phyloP scores from a whole-genome alignment of 768 basidiomycete genomes.

The Hypholoma fasciculare region DNA sequence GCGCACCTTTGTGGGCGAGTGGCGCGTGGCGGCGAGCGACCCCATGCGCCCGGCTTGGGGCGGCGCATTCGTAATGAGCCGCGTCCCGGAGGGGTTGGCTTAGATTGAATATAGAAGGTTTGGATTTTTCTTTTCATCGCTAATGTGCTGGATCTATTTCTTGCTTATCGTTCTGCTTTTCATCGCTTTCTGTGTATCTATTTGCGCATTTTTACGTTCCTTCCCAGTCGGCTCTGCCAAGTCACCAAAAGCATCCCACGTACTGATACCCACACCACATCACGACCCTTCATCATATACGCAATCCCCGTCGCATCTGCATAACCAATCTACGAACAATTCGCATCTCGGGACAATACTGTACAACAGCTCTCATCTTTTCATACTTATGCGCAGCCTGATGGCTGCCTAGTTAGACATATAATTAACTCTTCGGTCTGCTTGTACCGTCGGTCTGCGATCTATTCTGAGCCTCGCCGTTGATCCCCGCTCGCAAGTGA shows the following conservation, averaged over 20 bases:
- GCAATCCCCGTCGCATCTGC: too few relatives aligned
- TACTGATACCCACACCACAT: too few relatives aligned
- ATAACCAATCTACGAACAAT: too few relatives aligned
- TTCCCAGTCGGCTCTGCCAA: background rate
- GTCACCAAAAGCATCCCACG: background rate
- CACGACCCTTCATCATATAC: too few relatives aligned
- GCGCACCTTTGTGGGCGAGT: slow-evolving; percentile 69
- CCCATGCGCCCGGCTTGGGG: slow-evolving; percentile 55
- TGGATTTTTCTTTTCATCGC: slow-evolving; percentile 1
- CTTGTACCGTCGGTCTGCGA: too few relatives aligned
- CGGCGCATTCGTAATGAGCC: slow-evolving; percentile 63
- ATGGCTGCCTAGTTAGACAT: too few relatives aligned
- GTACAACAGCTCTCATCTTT: too few relatives aligned
- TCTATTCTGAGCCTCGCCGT: too few relatives aligned
- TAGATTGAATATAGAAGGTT: background rate
- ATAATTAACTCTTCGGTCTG: too few relatives aligned
- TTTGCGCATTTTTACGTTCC: background rate
- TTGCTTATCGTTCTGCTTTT: background rate
- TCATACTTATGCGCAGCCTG: too few relatives aligned
- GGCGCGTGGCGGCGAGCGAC: slow-evolving; percentile 54
- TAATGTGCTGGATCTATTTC: background rate
- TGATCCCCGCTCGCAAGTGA: too few relatives aligned
- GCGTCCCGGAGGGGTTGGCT: slow-evolving; percentile 12
- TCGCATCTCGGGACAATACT: too few relatives aligned
- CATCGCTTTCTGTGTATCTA: background rate